Evolutionary conservation across 352 stramenopile genomes (phyloP).

Genomic region (Phytopythium helicoides): DNA sequence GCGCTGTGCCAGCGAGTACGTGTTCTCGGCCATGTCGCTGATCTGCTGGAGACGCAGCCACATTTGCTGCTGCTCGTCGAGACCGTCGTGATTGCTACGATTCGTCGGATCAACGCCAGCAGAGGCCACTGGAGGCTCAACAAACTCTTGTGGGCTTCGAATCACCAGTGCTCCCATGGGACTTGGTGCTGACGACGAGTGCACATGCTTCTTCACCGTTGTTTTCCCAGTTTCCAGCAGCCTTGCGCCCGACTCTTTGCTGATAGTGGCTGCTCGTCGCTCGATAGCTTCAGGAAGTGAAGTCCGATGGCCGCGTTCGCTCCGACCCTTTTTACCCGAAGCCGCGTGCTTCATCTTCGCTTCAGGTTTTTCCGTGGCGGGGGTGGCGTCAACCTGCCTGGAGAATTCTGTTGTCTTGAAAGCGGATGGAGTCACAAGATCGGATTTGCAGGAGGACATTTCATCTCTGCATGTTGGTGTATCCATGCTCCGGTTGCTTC

Average conservation of each 20-base stretch:
- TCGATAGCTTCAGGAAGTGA: slow-evolving; percentile 1
- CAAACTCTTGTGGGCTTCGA: too few species aligned
- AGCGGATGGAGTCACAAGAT: too few species aligned
- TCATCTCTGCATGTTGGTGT: too few species aligned
- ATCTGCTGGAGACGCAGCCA: slow-evolving; percentile 25
- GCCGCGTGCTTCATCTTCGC: too few species aligned
- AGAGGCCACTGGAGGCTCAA: not conserved
- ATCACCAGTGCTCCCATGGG: not conserved
- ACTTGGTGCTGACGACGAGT: not conserved
- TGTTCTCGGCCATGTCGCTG: slow-evolving; percentile 24
- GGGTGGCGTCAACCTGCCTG: too few species aligned
- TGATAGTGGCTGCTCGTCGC: not conserved
- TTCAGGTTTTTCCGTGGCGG: too few species aligned
- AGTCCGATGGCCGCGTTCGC: not conserved
- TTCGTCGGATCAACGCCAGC: not conserved
- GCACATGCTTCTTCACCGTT: not conserved
- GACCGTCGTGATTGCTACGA: too few species aligned
- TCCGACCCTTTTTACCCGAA: too few species aligned
- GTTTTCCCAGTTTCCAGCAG: not conserved
- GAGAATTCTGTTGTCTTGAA: too few species aligned
- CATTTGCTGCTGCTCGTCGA: slow-evolving; percentile 10
- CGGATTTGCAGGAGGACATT: too few species aligned
- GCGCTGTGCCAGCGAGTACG: slow-evolving; percentile 24
- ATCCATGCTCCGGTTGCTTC: not conserved
- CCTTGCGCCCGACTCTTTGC: not conserved